Conservation (phyloP, 306 rosid genomes). For the Corylus americana region DNA sequence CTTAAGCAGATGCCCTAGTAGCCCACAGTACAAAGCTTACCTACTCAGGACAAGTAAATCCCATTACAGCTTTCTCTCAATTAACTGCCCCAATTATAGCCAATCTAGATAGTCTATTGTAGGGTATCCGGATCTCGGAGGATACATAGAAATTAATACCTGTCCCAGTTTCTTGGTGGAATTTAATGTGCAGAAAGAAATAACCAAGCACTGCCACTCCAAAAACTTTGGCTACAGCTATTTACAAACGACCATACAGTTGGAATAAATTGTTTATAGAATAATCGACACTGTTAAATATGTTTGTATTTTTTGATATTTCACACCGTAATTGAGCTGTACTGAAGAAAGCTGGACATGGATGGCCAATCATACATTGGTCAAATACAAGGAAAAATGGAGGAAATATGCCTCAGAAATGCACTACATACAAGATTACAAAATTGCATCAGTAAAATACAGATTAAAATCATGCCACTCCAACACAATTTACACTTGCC, state of each 20-base stretch:
- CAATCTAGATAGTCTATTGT: no score
- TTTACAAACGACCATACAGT: not conserved
- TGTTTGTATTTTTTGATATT: slow-evolving; percentile 16
- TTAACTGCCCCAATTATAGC: no score
- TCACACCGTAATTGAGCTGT: slow-evolving; percentile 14
- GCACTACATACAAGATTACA: slow-evolving; percentile 50
- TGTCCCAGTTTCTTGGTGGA: no score
- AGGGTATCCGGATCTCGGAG: no score
- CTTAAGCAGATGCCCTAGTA: no score
- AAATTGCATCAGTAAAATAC: slow-evolving; percentile 48
- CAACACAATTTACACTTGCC: slow-evolving; percentile 56
- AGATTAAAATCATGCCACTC: slow-evolving; percentile 39
- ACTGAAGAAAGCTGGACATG: slow-evolving; percentile 12
- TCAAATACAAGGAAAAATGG: slow-evolving; percentile 22
- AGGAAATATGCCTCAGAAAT: slow-evolving; percentile 19
- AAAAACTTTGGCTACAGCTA: slow-evolving; percentile 3
- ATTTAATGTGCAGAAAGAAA: not conserved
- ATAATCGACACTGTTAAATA: not conserved
- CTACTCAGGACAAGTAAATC: no score
- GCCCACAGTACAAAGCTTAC: no score
- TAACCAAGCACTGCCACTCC: not conserved
- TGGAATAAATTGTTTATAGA: not conserved
- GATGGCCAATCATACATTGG: not conserved
- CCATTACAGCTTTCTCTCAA: no score
- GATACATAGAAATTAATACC: no score